Percentiles rank a stretch among this genome's conserved stretches.
Evolutionary conservation across 2,329 filamentous ascomycete genomes (phyloP).

Genomic region (Fusarium pseudonygamai): DNA sequence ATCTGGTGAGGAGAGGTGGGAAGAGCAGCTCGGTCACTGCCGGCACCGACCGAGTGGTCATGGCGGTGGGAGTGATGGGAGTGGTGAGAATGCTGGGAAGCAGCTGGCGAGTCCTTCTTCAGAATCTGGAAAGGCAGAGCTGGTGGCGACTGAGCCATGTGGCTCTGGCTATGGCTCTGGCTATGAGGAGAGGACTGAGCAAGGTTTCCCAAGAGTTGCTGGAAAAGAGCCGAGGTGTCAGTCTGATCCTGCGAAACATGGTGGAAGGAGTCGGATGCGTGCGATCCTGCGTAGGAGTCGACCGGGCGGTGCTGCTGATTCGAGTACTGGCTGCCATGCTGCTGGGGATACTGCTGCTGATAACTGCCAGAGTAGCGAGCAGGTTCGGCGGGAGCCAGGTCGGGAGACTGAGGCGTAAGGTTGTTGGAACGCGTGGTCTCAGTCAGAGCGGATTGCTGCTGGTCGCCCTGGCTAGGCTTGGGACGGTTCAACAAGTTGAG

Average conservation of each 20-base stretch:
- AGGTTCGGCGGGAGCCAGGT: slow-evolving; percentile 42
- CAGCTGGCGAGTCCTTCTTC: slow-evolving; percentile 59
- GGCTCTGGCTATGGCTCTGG: slow-evolving; percentile 53
- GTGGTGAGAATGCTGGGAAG: slow-evolving; percentile 51
- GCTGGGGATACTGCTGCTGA: slow-evolving; percentile 41
- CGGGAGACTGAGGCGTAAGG: slow-evolving; percentile 57
- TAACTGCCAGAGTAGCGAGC: slow-evolving; percentile 45
- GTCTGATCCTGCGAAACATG: slow-evolving; percentile 50
- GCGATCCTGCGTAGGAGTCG: slow-evolving; percentile 43
- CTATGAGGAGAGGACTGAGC: slow-evolving; percentile 54
- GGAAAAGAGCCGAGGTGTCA: slow-evolving; percentile 50
- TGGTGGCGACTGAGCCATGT: slow-evolving; percentile 33
- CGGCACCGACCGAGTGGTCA: slow-evolving; percentile 51
- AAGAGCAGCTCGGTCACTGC: slow-evolving; percentile 55
- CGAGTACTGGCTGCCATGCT: slow-evolving; percentile 35
- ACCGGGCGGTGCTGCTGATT: slow-evolving; percentile 40
- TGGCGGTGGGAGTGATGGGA: slow-evolving; percentile 48
- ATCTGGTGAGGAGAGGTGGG: slow-evolving; percentile 56
- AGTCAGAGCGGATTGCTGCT: slow-evolving; percentile 49
- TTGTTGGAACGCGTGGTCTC: slow-evolving; percentile 56
- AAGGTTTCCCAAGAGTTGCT: slow-evolving; percentile 51
- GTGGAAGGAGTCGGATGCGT: slow-evolving; percentile 41
- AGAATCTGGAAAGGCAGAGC: slow-evolving; percentile 57
- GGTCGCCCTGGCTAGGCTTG: slow-evolving; percentile 70
- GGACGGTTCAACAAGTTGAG: slow-evolving; percentile 86